phyloP scores from a whole-genome alignment of 306 rosid species.

The Ormosia semicastrata region DNA sequence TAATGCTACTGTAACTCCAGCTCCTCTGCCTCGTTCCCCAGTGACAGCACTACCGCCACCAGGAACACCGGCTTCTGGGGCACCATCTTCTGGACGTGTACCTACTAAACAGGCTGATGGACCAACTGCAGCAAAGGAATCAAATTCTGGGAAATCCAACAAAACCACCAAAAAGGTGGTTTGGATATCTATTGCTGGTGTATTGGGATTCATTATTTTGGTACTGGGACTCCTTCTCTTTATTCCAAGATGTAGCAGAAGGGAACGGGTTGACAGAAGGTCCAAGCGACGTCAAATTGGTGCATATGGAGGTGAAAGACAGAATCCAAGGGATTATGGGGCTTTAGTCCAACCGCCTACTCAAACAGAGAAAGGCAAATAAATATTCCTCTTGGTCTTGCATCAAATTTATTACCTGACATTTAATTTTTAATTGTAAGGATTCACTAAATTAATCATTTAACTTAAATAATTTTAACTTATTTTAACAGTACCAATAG shows the following conservation, averaged over 20 bases:
- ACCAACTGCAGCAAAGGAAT: slow-evolving; percentile 58
- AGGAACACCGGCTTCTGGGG: slow-evolving; percentile 34
- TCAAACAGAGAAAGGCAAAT: slow-evolving; percentile 67
- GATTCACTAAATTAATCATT: neutral
- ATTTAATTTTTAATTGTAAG: neutral
- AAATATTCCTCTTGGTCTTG: slow-evolving; percentile 9
- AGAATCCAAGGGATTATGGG: slow-evolving; percentile 43
- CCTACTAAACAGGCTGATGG: slow-evolving; percentile 71
- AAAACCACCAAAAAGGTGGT: slow-evolving; percentile 66
- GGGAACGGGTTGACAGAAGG: slow-evolving; percentile 51
- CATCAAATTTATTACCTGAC: neutral
- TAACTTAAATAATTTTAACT: slow-evolving; percentile 13
- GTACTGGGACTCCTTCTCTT: slow-evolving; percentile 56
- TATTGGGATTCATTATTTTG: slow-evolving; percentile 54
- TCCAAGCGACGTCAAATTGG: slow-evolving; percentile 72
- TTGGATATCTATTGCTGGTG: slow-evolving; percentile 72
- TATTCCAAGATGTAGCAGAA: slow-evolving; percentile 63
- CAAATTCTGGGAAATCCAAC: slow-evolving; percentile 57
- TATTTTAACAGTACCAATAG: slow-evolving; percentile 49
- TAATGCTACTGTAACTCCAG: slow-evolving; percentile 52
- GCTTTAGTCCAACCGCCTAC: slow-evolving; percentile 51
- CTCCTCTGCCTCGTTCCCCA: slow-evolving; percentile 55
- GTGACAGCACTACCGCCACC: slow-evolving; percentile 48
- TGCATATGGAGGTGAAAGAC: slow-evolving; percentile 68
- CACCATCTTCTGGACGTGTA: slow-evolving; percentile 40